These are phyloP conservation scores for Collybiopsis confluens DNA, from an alignment of 768 basidiomycete species.

Conservation along the genomic window DNA sequence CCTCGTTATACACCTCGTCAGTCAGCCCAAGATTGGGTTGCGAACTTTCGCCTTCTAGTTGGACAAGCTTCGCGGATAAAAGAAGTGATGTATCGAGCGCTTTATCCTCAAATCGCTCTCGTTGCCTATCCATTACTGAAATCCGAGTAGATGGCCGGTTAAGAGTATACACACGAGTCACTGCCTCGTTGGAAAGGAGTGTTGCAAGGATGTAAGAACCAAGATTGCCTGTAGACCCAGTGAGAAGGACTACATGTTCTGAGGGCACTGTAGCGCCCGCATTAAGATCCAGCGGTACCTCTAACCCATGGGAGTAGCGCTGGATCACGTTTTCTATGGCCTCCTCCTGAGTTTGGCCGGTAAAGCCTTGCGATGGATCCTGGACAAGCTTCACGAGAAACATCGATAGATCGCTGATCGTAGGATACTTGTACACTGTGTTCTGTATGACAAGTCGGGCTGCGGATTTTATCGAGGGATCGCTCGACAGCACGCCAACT, in stretches of 20 bases:
- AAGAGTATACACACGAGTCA: slow-evolving; percentile 14
- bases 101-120: slow-evolving; percentile 22
- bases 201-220: slow-evolving; percentile 30
- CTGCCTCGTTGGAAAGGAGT: slow-evolving; percentile 18
- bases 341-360: slow-evolving; percentile 9
- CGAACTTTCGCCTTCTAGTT: slow-evolving; percentile 28
- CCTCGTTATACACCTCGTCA: slow-evolving; percentile 13
- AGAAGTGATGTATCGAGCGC: slow-evolving; percentile 24
- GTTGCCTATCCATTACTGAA: slow-evolving; percentile 14
- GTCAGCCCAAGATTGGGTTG: slow-evolving; percentile 16
- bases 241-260: not conserved
- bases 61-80: slow-evolving; percentile 25
- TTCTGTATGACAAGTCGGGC: slow-evolving; percentile 14
- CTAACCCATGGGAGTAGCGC: slow-evolving; percentile 24
- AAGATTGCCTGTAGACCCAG: slow-evolving; percentile 29
- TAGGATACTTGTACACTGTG: slow-evolving; percentile 23
- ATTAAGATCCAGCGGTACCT: not conserved
- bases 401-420: slow-evolving; percentile 18
- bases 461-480: slow-evolving; percentile 10
- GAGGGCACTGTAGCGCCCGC: not conserved
- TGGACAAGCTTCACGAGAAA: slow-evolving; percentile 14
- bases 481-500: slow-evolving; percentile 24
- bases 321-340: slow-evolving; percentile 34
- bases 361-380: not conserved
- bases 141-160: slow-evolving; percentile 10